A percentile compares a stretch with the other conserved stretches of the same genome.
phyloP scores from a whole-genome alignment of 2,329 filamentous ascomycete genomes.

The Aspergillus uvarum region DNA sequence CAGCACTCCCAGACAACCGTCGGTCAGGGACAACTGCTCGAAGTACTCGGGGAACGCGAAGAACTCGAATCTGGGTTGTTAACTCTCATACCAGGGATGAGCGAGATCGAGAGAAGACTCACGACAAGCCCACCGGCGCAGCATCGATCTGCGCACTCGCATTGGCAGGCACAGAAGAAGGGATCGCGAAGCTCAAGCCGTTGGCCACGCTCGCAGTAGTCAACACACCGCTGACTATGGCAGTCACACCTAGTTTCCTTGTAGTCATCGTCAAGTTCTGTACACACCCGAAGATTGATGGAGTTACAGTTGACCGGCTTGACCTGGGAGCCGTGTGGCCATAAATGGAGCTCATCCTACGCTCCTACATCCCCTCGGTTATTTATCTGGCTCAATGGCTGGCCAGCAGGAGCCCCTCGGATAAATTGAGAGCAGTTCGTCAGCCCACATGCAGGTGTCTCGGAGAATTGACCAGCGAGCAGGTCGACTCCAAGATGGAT shows the following conservation, averaged over 20 bases:
- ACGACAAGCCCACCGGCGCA: conserved; percentile 51
- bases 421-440: not conserved
- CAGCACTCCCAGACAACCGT: conserved; percentile 54
- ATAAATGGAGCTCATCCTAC: not conserved
- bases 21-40: conserved; percentile 52
- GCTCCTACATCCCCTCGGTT: not conserved
- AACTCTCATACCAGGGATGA: not conserved
- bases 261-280: not conserved
- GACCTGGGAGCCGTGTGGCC: not conserved
- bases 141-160: conserved; percentile 35
- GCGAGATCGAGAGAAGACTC: conserved; percentile 19
- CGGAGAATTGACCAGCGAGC: not conserved
- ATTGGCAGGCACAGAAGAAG: conserved; percentile 33
- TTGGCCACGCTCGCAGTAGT: not conserved
- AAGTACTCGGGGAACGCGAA: conserved; percentile 59
- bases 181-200: conserved; percentile 38
- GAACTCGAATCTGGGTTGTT: conserved; percentile 51
- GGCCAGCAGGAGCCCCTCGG: not conserved
- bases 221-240: not conserved
- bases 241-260: not conserved
- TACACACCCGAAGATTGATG: not conserved
- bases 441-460: not conserved
- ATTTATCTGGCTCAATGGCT: not conserved
- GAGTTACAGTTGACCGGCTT: not conserved
- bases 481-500: not conserved